Percentiles rank a stretch among this genome's conserved stretches.
Evolutionary conservation across 306 rosid genomes (phyloP).

Genomic region (Vigna trinervia): DNA sequence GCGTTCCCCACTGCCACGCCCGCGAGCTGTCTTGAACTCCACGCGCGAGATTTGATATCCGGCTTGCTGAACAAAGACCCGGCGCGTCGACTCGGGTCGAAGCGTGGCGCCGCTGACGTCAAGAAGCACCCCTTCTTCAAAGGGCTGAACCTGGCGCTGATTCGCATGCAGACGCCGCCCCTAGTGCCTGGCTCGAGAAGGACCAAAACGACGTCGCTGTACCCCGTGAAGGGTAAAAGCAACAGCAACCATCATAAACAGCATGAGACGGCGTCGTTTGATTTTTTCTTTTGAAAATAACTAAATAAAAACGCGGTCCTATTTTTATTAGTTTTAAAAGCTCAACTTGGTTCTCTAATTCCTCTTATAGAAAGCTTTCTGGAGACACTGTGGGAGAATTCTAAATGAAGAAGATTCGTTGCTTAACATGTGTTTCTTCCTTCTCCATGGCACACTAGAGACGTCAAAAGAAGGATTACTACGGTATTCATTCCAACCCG

Average conservation of each 20-base stretch:
- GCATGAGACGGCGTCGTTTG: conserved; percentile 58
- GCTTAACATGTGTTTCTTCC: conserved; percentile 35
- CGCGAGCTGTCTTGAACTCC: conserved; percentile 56
- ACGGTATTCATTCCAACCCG: background rate
- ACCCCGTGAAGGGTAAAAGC: conserved; percentile 3
- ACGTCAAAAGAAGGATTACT: background rate
- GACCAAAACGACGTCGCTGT: conserved; percentile 60
- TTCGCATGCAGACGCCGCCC: conserved; percentile 79
- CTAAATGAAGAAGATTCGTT: conserved; percentile 46
- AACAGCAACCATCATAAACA: background rate
- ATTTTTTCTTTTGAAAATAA: conserved; percentile 47
- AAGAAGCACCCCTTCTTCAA: conserved; percentile 83
- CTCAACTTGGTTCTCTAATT: background rate
- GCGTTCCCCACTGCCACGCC: conserved; percentile 65
- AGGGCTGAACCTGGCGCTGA: conserved; percentile 73
- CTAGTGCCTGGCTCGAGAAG: conserved; percentile 58
- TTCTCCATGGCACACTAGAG: background rate
- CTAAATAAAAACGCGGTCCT: background rate
- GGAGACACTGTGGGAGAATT: background rate
- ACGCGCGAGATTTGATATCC: conserved; percentile 80
- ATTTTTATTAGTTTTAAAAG: no score
- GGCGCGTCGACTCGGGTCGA: conserved; percentile 73
- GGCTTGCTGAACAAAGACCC: conserved; percentile 75
- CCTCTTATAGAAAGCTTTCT: conserved; percentile 40
- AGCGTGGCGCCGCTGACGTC: conserved; percentile 93